Percentiles rank a stretch among this genome's conserved stretches.
Evolutionary conservation across 257 asterid species (phyloP).

Genomic region (Ballota nigra): DNA sequence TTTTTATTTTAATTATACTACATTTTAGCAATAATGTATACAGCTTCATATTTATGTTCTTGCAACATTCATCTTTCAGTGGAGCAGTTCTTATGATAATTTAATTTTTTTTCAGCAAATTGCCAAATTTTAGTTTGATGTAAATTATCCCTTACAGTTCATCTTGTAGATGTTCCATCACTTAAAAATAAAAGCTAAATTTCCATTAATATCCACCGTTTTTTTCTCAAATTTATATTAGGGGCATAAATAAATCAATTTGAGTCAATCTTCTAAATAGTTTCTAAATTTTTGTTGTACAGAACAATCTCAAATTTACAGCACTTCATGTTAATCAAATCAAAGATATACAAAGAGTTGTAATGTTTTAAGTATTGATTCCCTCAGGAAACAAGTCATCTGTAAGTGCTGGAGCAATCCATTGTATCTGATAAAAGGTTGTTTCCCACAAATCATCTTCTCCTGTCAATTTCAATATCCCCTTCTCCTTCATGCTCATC

Average conservation of each 20-base stretch:
- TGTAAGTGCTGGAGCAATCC: conserved; percentile 83
- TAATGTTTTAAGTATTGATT: conserved; percentile 4
- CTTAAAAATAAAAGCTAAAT: too few species aligned
- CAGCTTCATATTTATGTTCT: conserved; percentile 9
- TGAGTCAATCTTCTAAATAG: too few species aligned
- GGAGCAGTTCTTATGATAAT: neutral
- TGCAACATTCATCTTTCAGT: neutral
- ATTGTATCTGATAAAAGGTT: conserved; percentile 76
- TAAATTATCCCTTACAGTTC: too few species aligned
- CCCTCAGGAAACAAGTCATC: conserved; percentile 81
- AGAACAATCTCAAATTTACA: too few species aligned
- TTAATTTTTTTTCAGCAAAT: too few species aligned
- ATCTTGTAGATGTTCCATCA: too few species aligned
- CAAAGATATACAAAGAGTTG: neutral
- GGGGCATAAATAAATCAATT: too few species aligned
- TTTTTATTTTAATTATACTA: neutral
- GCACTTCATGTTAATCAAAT: neutral
- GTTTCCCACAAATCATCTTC: conserved; percentile 87
- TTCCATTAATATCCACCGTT: too few species aligned
- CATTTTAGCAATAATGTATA: conserved; percentile 17
- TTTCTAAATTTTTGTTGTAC: too few species aligned
- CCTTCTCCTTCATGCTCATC: conserved; percentile 65
- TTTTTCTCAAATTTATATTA: too few species aligned
- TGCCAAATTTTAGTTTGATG: too few species aligned
- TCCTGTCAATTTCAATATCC: conserved; percentile 46